Evolutionary conservation across 2,329 filamentous ascomycete genomes (phyloP).

Genomic region (Colletotrichum viniferum): DNA sequence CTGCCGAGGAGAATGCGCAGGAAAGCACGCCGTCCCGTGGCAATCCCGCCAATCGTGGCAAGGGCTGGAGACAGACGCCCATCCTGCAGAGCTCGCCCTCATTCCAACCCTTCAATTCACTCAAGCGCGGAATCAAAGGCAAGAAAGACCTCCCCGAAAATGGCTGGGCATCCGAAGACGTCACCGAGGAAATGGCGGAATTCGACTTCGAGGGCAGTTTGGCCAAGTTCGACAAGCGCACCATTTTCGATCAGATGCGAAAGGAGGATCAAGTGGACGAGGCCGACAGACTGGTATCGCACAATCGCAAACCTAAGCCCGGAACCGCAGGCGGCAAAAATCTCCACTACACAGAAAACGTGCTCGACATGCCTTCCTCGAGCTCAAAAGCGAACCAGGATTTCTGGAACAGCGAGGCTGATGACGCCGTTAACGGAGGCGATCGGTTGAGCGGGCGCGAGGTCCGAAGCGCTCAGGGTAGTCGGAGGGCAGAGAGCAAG

Average conservation of each 20-base stretch:
- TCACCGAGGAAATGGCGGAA: slow-evolving; percentile 91
- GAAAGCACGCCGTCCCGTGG: slow-evolving; percentile 19
- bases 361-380: slow-evolving; percentile 67
- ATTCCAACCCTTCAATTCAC: slow-evolving; percentile 65
- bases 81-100: slow-evolving; percentile 64
- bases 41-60: slow-evolving; percentile 39
- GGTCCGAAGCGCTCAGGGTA: slow-evolving; percentile 53
- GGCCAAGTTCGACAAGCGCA: slow-evolving; percentile 93
- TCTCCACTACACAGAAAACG: slow-evolving; percentile 88
- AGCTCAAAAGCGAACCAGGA: slow-evolving; percentile 48
- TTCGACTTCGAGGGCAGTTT: slow-evolving; percentile 92
- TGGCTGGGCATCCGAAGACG: slow-evolving; percentile 95
- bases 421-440: slow-evolving; percentile 57
- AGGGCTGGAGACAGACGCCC: slow-evolving; percentile 65
- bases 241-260: slow-evolving; percentile 89
- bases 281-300: slow-evolving; percentile 85
- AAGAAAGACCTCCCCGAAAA: slow-evolving; percentile 59
- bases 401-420: slow-evolving; percentile 78
- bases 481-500: slow-evolving; percentile 58
- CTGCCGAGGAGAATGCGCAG: slow-evolving; percentile 14
- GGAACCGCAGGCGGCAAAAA: slow-evolving; percentile 86
- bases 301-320: slow-evolving; percentile 75
- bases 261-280: slow-evolving; percentile 90
- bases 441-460: slow-evolving; percentile 56
- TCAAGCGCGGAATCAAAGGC: slow-evolving; percentile 60